Evolutionary conservation across 805 yeast genomes (phyloP), one percentile per base, ranked within the genome.

Genomic region (Pichia scutulata): DNA sequence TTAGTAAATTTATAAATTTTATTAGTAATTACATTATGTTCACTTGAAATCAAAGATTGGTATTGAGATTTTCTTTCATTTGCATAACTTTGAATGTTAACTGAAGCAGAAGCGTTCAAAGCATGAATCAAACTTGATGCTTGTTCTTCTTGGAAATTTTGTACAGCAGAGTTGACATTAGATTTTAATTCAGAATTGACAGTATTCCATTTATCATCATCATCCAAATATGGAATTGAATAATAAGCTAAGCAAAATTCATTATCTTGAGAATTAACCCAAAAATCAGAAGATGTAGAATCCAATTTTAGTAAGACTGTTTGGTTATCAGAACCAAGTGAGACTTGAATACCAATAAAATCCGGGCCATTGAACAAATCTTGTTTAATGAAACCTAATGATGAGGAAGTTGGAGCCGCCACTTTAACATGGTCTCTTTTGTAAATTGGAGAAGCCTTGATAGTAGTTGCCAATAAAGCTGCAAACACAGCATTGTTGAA

Each of bases 211-310:
- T 42, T 44, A 26, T 30, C 6, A 18, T 21, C 21, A 25, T 22
- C 18, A 7, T 28, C 4, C 9, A 47, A 41, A 14, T 28, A 30
- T 16, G 45, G 48, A 12, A 51, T 9, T 33, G 55, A 46, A 23
- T 43, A 50, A 44, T 45, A 49, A 18, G 55, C 54, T 18, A 44
- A 42, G 44, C 60, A 55, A 16, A 36, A 48, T 18, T 48, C 53
- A 39, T 54, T 54, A 4, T 41, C 16, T 16, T 43, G 49, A 1
- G 56, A 43, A 46, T 75, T 70, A 19, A 81, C 78, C 86, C 86
- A 82, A 13, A 83, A 67, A 56, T 82, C 87, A 0, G 83, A 73
- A 0, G 86, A 79, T 2, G 86, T 88, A 2, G 88, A 81, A 57
- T 83, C 89, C 19, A 83, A 60, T 41, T 80, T 64, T 12, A 82